phyloP scores from a whole-genome alignment of 768 basidiomycete species.

The Naganishia vaughanmartiniae region DNA sequence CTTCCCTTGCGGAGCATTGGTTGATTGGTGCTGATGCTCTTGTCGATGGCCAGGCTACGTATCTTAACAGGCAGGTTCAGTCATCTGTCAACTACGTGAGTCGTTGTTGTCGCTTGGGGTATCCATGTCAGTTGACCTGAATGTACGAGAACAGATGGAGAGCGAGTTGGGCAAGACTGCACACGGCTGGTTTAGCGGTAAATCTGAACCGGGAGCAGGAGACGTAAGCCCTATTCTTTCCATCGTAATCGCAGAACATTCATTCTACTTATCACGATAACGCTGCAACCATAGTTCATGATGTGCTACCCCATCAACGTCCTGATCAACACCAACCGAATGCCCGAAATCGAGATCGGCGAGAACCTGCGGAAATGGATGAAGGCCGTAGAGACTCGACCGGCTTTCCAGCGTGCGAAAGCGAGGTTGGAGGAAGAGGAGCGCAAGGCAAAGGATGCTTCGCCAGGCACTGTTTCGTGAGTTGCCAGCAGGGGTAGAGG shows the following conservation, averaged over 20 bases:
- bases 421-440: slow-evolving; percentile 45
- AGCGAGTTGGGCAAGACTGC: slow-evolving; percentile 36
- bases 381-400: slow-evolving; percentile 38
- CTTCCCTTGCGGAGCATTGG: neutral
- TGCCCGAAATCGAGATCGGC: slow-evolving; percentile 36
- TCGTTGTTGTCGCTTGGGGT: neutral
- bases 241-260: neutral
- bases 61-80: slow-evolving; percentile 22
- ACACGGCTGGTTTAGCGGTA: slow-evolving; percentile 42
- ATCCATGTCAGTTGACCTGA: neutral
- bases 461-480: neutral
- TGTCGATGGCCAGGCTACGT: neutral
- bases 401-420: slow-evolving; percentile 40
- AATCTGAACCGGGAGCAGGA: slow-evolving; percentile 41
- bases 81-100: slow-evolving; percentile 13
- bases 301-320: slow-evolving; percentile 45
- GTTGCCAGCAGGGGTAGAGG: neutral
- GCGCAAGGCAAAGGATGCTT: slow-evolving; percentile 33
- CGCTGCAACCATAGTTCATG: slow-evolving; percentile 39
- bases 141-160: slow-evolving; percentile 38
- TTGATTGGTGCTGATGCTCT: neutral
- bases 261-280: neutral
- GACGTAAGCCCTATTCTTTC: slow-evolving; percentile 36
- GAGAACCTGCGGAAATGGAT: slow-evolving; percentile 37
- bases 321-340: slow-evolving; percentile 37